A percentile compares a stretch with the other conserved stretches of the same genome.
These are phyloP conservation scores for Termitomyces sp. DNA, from an alignment of 1,284 basidiomycete genomes.

Conservation along the genomic window DNA sequence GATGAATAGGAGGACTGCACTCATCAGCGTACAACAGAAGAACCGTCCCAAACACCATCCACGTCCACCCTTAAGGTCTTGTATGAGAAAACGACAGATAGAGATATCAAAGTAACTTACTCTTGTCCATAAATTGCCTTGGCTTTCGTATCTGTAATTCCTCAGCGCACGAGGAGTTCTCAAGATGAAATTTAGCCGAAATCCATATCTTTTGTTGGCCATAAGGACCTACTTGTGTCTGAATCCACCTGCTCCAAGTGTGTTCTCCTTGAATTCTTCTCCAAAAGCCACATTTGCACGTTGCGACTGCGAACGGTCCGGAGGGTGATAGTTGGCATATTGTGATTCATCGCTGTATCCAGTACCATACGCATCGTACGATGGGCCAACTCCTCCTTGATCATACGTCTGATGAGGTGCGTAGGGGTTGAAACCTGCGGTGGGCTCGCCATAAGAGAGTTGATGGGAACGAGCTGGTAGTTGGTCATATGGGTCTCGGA, in stretches of 20 bases:
- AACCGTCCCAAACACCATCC: constrained; percentile 57
- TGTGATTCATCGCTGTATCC: constrained; percentile 41
- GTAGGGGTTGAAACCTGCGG: constrained; percentile 36
- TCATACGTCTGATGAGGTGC: constrained; percentile 48
- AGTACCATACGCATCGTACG: constrained; percentile 33
- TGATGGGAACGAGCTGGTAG: constrained; percentile 34
- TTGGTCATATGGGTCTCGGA: constrained; percentile 46
- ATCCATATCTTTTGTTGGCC: neutral
- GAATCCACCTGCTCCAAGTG: constrained; percentile 6
- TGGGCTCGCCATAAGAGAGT: constrained; percentile 21
- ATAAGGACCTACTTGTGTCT: constrained; percentile 13
- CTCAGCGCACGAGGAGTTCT: constrained; percentile 37
- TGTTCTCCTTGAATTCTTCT: constrained; percentile 13
- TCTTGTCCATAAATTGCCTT: constrained; percentile 61
- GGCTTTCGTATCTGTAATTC: constrained; percentile 51
- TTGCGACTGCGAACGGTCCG: constrained; percentile 20
- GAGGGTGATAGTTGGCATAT: constrained; percentile 19
- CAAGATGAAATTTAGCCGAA: constrained; percentile 1
- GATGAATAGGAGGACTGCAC: constrained; percentile 57
- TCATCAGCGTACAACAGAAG: constrained; percentile 67
- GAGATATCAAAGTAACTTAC: constrained; percentile 25
- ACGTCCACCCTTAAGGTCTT: constrained; percentile 43
- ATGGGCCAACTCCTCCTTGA: constrained; percentile 27
- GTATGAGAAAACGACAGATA: constrained; percentile 8
- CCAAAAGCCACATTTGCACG: constrained; percentile 4